Base-by-base conservation (phyloP, 495 filamentous ascomycete genomes). In the Aspergillus incahuasiensis region DNA sequence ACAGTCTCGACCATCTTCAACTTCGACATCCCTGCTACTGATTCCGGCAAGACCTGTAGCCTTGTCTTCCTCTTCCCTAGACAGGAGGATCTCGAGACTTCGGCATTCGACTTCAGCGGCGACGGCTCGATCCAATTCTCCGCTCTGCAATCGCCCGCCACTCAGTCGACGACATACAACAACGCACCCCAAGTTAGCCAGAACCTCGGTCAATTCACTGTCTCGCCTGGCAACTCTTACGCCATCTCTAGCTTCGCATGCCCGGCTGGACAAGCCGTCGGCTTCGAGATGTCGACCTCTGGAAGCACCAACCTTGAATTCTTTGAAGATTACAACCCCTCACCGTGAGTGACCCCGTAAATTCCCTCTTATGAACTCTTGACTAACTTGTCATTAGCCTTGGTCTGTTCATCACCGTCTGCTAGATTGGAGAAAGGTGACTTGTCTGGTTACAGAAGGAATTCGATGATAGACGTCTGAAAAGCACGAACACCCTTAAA, bases 31-130 rank as follows among this genome's bases (percentile, higher is more conserved):
- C 83, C 82, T 0, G 24, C 63, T 0, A 64, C 64, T 11, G 72
- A 80, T 63, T 63, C 73, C 38, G 80, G 75, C 44, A 81, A 82
- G 68, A 85, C 74, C 0, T 91, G 87, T 68, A 73, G 74, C 30
- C 76, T 88, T 7, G 67, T 87, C 48, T 88, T 91, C 75, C 71
- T 87, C 35, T 81, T 88, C 68, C 86, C 87, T 6, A 54, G 70
- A 46, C 63, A 72, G 54, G 52, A 69, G 6, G 63, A 82, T 28
- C 76, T 85, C 24, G 64, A 74, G 57, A 83, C 83, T 9, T 83
- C 80, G 0, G 70, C 75, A 12, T 86, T 73, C 65, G 81, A 68
- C 54, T 71, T 87, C 60, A 78, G 74, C 13, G 84, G 83, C 16
- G 72, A 78, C 20, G 83, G 83, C n/a, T 71, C 71, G 54, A 61